Percentiles rank a stretch among this genome's conserved stretches.
phyloP scores from a whole-genome alignment of 2,329 filamentous ascomycete species.

The Penicillium frequentans region DNA sequence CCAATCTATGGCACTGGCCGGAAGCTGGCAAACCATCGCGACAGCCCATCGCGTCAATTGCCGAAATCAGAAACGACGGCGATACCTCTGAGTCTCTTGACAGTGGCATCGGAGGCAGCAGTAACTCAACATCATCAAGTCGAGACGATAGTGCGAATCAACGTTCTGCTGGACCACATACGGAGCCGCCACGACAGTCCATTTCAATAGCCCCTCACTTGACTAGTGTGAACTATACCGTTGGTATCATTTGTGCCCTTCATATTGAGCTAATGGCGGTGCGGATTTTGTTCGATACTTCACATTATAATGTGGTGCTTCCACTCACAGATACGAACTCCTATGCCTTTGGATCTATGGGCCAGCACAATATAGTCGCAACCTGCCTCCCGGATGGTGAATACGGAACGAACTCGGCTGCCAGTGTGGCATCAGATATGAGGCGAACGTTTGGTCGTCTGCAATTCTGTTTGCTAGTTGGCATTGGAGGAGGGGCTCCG shows the following conservation, averaged over 20 bases:
- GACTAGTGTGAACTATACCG: background rate
- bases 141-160: background rate
- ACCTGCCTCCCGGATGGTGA: background rate
- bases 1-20: background rate
- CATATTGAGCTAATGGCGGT: background rate
- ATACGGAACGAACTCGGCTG: background rate
- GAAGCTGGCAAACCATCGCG: constrained; percentile 6
- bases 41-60: background rate
- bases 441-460: background rate
- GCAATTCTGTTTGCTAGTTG: background rate
- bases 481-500: background rate
- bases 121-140: background rate
- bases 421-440: background rate
- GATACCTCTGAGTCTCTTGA: background rate
- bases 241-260: background rate
- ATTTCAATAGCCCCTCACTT: background rate
- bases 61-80: background rate
- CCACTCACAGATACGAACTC: background rate
- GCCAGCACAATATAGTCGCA: background rate
- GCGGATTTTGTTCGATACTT: background rate
- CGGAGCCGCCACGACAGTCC: too few species aligned
- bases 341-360: background rate
- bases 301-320: background rate
- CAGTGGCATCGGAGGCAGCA: background rate
- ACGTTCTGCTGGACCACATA: background rate